phyloP scores from a whole-genome alignment of 352 stramenopile species.

The Labyrinthula sp. region DNA sequence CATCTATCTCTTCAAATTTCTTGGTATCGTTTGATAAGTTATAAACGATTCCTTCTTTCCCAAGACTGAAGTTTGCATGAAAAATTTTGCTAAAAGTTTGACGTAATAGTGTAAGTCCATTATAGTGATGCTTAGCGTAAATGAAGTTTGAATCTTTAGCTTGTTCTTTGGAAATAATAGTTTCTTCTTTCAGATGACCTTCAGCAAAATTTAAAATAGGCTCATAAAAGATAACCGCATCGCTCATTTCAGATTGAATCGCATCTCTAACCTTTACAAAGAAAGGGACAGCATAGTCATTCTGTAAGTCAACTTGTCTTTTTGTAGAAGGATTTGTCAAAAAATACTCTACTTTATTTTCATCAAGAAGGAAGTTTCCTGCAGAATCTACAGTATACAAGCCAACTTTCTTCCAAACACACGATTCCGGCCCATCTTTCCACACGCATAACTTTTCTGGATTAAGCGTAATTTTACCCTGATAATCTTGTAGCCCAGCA shows the following conservation, averaged over 20 bases:
- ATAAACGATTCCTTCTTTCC: conserved; percentile 24
- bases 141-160: conserved; percentile 29
- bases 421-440: conserved; percentile 40
- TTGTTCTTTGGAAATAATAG: conserved; percentile 12
- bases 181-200: background rate
- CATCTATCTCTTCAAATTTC: too few species aligned
- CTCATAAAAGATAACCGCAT: conserved; percentile 52
- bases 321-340: conserved; percentile 28
- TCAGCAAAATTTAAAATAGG: conserved; percentile 29
- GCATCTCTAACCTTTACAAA: conserved; percentile 28
- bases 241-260: conserved; percentile 45
- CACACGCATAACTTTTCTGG: conserved; percentile 38
- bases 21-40: too few species aligned
- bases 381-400: conserved; percentile 43
- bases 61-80: too few species aligned
- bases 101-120: conserved; percentile 57
- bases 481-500: conserved; percentile 26
- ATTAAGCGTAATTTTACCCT: conserved; percentile 27
- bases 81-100: conserved; percentile 18
- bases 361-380: conserved; percentile 40
- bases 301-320: conserved; percentile 13
- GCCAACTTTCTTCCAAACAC: conserved; percentile 55
- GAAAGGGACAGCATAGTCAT: conserved; percentile 29
- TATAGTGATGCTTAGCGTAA: conserved; percentile 63
- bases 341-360: conserved; percentile 49